These are phyloP conservation scores for Trichosporon ovoides DNA, from an alignment of 1,284 basidiomycete species.

Conservation along the genomic window DNA sequence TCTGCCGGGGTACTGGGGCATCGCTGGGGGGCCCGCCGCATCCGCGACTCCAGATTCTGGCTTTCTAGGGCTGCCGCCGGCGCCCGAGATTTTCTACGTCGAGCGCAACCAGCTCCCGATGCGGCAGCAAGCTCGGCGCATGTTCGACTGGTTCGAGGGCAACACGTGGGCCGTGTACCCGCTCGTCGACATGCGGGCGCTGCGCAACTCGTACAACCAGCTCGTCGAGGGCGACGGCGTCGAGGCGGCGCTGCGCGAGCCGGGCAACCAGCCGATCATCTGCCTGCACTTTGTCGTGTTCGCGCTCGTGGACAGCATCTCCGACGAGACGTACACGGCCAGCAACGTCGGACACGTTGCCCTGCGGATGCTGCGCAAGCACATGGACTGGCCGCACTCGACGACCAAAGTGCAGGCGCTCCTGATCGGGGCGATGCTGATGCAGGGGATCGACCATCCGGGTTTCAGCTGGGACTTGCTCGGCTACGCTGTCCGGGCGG, in stretches of 20 bases:
- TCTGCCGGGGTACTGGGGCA: conserved; percentile 11
- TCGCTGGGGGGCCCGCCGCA: neutral
- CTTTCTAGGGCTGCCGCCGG: conserved; percentile 8
- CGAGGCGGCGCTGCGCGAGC: neutral
- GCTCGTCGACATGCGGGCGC: conserved; percentile 7
- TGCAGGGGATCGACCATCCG: conserved; percentile 23
- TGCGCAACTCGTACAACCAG: conserved; percentile 6
- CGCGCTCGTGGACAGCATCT: conserved; percentile 15
- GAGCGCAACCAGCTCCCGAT: conserved; percentile 10
- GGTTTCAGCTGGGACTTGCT: conserved; percentile 19
- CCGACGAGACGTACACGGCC: conserved; percentile 2
- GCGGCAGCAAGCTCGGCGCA: conserved; percentile 8
- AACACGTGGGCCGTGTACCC: conserved; percentile 20
- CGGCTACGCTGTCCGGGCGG: conserved; percentile 19
- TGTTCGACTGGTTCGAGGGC: conserved; percentile 13
- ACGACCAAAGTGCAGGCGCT: conserved; percentile 21
- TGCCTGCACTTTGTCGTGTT: conserved; percentile 21
- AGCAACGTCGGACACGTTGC: conserved; percentile 10
- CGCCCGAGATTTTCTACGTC: conserved; percentile 2
- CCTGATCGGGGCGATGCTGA: conserved; percentile 16
- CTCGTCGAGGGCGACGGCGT: conserved; percentile 1
- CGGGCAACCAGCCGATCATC: conserved; percentile 16
- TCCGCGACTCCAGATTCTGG: neutral
- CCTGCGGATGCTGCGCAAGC: conserved; percentile 16
- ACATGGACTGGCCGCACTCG: conserved; percentile 21